Evolutionary conservation across 2,329 filamentous ascomycete species (phyloP).

Genomic region (Microcyclospora tardicrescens): DNA sequence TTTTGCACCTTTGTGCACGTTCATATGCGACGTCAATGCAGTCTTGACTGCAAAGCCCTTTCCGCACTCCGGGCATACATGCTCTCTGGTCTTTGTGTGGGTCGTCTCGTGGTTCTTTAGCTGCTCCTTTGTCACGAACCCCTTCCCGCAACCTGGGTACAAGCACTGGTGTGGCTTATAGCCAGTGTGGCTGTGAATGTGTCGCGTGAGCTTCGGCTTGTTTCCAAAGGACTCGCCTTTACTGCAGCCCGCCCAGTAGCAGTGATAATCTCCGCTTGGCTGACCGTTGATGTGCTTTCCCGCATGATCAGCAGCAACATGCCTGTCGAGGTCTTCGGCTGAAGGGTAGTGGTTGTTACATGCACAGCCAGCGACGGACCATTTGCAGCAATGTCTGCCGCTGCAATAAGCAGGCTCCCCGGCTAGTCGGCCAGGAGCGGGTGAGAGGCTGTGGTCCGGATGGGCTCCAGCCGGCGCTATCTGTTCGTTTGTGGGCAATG

Average conservation of each 20-base stretch:
- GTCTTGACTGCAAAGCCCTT: conserved; percentile 55
- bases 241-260: conserved; percentile 42
- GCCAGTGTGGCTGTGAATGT: conserved; percentile 53
- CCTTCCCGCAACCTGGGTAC: conserved; percentile 43
- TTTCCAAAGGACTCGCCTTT: conserved; percentile 44
- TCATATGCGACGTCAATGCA: conserved; percentile 56
- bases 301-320: conserved; percentile 7
- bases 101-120: conserved; percentile 54
- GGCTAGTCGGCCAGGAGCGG: conserved; percentile 8
- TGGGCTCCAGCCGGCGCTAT: no score
- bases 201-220: conserved; percentile 50
- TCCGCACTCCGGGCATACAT: conserved; percentile 36
- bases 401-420: conserved; percentile 15
- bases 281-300: conserved; percentile 1
- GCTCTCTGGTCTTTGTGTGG: conserved; percentile 54
- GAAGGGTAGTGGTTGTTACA: conserved; percentile 10
- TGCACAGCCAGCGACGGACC: conserved; percentile 10
- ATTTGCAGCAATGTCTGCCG: conserved; percentile 18
- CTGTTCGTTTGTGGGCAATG: no score
- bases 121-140: conserved; percentile 54
- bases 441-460: conserved; percentile 4
- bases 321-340: conserved; percentile 8
- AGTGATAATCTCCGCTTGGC: conserved; percentile 14
- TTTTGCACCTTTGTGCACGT: conserved; percentile 44
- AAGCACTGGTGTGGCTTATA: conserved; percentile 34